A percentile compares a stretch with the other conserved stretches of the same genome.
phyloP scores from a whole-genome alignment of 768 basidiomycete genomes.

The Lentinula sp. region DNA sequence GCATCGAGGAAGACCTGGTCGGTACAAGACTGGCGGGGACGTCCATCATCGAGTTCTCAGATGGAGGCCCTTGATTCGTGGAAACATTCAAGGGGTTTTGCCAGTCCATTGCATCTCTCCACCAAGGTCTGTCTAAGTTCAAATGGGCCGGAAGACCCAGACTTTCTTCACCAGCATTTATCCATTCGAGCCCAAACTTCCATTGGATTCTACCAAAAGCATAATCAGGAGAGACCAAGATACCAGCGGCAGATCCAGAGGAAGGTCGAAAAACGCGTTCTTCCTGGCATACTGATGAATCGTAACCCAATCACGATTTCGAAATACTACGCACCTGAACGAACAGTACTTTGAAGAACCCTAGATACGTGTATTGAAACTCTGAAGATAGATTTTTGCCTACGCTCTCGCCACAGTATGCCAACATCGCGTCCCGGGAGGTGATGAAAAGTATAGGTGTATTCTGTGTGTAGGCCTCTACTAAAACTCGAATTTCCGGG shows the following conservation, averaged over 20 bases:
- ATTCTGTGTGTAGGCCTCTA: constrained; percentile 30
- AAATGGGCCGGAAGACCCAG: constrained; percentile 13
- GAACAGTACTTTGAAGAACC: constrained; percentile 37
- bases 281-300: constrained; percentile 15
- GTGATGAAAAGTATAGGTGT: constrained; percentile 36
- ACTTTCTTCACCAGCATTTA: constrained; percentile 40
- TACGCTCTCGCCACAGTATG: constrained; percentile 20
- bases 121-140: constrained; percentile 18
- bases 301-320: not conserved
- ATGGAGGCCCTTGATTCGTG: not conserved
- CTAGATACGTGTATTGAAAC: constrained; percentile 36
- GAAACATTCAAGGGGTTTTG: not conserved
- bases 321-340: constrained; percentile 20
- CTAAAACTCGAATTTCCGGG: constrained; percentile 32
- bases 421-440: constrained; percentile 20
- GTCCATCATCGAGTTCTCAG: not conserved
- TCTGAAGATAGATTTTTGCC: constrained; percentile 22
- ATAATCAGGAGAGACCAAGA: not conserved
- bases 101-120: constrained; percentile 13
- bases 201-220: constrained; percentile 33
- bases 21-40: not conserved
- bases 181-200: constrained; percentile 42
- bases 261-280: constrained; percentile 1
- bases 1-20: not conserved
- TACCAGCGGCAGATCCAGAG: not conserved